These are phyloP conservation scores for Massariosphaeria phaeospora DNA, from an alignment of 495 filamentous ascomycete species.

Conservation along the genomic window DNA sequence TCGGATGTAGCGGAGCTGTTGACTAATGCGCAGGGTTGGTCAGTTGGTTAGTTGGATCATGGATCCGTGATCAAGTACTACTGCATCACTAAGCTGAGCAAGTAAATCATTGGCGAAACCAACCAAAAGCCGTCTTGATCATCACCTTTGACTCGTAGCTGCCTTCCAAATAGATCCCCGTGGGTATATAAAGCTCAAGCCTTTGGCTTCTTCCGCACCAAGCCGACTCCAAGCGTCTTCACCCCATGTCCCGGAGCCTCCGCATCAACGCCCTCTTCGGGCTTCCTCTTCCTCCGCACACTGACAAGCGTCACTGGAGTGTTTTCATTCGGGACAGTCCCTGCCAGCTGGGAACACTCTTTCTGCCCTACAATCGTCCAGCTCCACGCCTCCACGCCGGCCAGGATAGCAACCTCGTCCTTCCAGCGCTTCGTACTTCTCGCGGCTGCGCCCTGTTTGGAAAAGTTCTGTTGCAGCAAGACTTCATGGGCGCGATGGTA, in stretches of 20 bases:
- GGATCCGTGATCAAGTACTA: no score
- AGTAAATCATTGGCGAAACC: no score
- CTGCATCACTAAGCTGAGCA: no score
- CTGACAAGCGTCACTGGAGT: conserved; percentile 29
- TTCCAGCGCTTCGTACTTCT: conserved; percentile 71
- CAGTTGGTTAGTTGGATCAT: no score
- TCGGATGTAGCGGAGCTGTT: no score
- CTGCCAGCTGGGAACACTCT: neutral
- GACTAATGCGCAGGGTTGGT: no score
- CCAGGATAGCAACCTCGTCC: conserved; percentile 52
- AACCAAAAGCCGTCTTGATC: no score
- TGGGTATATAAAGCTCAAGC: no score
- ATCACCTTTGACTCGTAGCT: neutral
- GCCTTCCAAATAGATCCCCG: neutral
- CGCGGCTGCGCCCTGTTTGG: conserved; percentile 59
- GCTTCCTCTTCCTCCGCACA: conserved; percentile 39
- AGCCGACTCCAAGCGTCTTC: conserved; percentile 53
- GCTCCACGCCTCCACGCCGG: conserved; percentile 54
- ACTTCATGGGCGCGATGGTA: conserved; percentile 76
- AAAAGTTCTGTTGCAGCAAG: conserved; percentile 81
- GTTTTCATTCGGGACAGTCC: neutral
- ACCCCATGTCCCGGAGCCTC: conserved; percentile 44
- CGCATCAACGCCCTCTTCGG: conserved; percentile 34
- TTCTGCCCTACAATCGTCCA: conserved; percentile 49
- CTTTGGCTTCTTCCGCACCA: conserved; percentile 67